phyloP scores from a whole-genome alignment of 169 alveolate genomes.

The Neospora caninum region DNA sequence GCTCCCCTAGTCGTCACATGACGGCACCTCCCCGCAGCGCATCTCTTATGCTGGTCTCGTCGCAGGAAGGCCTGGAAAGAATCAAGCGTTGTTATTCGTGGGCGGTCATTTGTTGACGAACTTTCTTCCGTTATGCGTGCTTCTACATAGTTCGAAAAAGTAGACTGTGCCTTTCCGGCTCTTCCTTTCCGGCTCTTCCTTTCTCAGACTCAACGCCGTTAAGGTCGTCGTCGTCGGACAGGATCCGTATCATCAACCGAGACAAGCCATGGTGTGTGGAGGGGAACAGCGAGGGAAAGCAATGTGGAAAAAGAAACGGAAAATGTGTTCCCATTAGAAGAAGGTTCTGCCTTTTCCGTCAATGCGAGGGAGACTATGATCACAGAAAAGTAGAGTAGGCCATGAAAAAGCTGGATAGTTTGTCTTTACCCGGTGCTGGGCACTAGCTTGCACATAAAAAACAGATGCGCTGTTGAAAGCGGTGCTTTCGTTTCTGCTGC shows the following conservation, averaged over 20 bases:
- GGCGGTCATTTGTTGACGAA: neutral
- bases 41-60: neutral
- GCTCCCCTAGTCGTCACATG: no score
- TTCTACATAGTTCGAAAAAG: neutral
- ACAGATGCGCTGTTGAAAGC: neutral
- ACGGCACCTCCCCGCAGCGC: no score
- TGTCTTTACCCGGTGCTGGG: no score
- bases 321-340: neutral
- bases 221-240: constrained; percentile 98
- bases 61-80: neutral
- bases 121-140: neutral
- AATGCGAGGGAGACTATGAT: neutral
- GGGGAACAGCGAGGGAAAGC: neutral
- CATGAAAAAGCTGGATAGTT: no score
- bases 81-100: neutral
- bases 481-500: neutral
- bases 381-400: neutral
- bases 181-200: neutral
- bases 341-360: neutral
- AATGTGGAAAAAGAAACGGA: neutral
- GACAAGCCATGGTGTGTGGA: constrained; percentile 91
- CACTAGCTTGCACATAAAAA: no score
- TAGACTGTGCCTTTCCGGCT: neutral
- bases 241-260: constrained; percentile 97
- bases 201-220: constrained; percentile 79